Base-by-base conservation (phyloP, 2,329 filamentous ascomycete species). In the Fusarium bactridioides region DNA sequence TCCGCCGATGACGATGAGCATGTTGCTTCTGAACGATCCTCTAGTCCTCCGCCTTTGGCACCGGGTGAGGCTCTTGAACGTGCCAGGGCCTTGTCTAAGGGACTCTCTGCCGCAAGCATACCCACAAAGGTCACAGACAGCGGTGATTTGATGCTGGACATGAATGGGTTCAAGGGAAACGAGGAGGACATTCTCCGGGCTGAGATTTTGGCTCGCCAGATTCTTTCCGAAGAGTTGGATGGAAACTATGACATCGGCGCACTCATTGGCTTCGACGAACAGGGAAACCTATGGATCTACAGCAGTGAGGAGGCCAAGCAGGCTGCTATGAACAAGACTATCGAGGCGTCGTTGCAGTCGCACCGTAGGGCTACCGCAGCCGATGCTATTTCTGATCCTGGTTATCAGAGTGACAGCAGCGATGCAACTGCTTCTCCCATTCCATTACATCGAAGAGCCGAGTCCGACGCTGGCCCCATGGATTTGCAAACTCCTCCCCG, bases 271-370 rank as follows among this genome's bases (percentile, higher is more conserved):
- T 95, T 96, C 48, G 96, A 99, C 79, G 94, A 97, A 78, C 91
- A 96, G 67, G 96, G 96, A 11, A 99, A 99, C 77, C 86, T 99
- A n/a, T 98, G 96, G 95, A 98, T 99, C 74, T 99, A 99, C 84
- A 96, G 94, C 83, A 98, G 95, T 77, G 95, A 98, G 81, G 95
- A 97, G 78, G 94, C 96, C 29, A 98, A 98, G 79, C 92, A 96
- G 77, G 92, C 93, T 11, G 95, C 95, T 37, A 92, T 92, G 84
- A 91, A 92, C 79, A 88, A 84, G 75, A 88, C 87, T 3, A 85
- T 88, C 68, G 86, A 88, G 62, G 83, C 85, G 12, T 83, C 86
- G 15, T 78, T 88, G 53, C 82, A 84, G 23, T 81, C 83, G 15
- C 82, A 83, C 64, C 80, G 83, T 21, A 81, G 83, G 19, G 85